phyloP scores from a whole-genome alignment of 2,329 filamentous ascomycete species.

The Lecanoromycetidae sp. region DNA sequence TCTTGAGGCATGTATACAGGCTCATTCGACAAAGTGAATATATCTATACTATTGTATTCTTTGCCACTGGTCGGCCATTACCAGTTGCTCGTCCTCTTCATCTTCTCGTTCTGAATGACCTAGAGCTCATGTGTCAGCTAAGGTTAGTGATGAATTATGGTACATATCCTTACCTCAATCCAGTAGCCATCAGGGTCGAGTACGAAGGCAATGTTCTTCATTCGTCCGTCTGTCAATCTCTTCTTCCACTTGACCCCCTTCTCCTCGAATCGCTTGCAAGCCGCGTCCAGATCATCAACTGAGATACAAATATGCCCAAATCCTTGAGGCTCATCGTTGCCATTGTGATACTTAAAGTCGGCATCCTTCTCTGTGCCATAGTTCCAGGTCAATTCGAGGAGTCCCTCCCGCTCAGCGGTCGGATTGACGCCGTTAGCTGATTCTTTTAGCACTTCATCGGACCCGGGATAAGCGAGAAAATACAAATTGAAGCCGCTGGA shows the following conservation, averaged over 20 bases:
- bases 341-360: conserved; percentile 77
- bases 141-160: background rate
- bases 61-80: background rate
- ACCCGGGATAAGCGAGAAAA: conserved; percentile 69
- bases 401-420: conserved; percentile 57
- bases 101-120: conserved; percentile 62
- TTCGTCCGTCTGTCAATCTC: conserved; percentile 74
- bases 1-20: no score
- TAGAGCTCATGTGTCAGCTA: conserved; percentile 27
- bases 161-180: conserved; percentile 44
- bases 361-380: conserved; percentile 68
- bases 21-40: no score
- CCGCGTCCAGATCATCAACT: conserved; percentile 79
- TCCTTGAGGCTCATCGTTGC: conserved; percentile 81
- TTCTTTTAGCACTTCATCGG: conserved; percentile 41
- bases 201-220: conserved; percentile 90
- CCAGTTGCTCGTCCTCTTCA: conserved; percentile 34
- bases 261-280: conserved; percentile 75
- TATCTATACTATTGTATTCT: background rate
- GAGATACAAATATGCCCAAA: conserved; percentile 86
- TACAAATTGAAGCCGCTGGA: conserved; percentile 76
- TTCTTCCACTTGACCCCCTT: conserved; percentile 86
- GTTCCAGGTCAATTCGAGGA: conserved; percentile 84
- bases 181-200: conserved; percentile 81
- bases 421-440: conserved; percentile 43